Conservation (phyloP, 441 rosid genomes). For the Viola pubescens region DNA sequence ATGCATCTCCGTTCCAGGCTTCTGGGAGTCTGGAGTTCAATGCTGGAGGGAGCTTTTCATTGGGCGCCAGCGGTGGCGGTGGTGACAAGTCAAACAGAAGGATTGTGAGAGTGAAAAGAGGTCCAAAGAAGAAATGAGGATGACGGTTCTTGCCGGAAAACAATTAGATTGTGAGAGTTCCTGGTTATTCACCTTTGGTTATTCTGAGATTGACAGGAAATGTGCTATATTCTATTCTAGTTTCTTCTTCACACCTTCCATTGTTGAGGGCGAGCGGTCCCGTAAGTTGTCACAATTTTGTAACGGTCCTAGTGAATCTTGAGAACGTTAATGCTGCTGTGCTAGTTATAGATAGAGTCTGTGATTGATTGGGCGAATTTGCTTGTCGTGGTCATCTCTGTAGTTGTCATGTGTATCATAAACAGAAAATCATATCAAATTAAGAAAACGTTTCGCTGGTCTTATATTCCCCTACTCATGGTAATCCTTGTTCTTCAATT, state of each 20-base stretch:
- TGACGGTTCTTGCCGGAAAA: neutral
- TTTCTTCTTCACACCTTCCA: slow-evolving; percentile 3
- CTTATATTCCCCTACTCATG: neutral
- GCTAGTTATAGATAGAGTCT: neutral
- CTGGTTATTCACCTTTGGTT: neutral
- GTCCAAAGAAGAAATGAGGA: slow-evolving; percentile 36
- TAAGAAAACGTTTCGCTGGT: slow-evolving; percentile 5
- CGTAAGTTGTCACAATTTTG: slow-evolving; percentile 4
- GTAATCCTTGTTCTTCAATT: neutral
- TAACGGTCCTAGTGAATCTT: slow-evolving; percentile 7
- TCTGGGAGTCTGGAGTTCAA: slow-evolving; percentile 53
- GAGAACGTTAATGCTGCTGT: neutral
- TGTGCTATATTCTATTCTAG: slow-evolving; percentile 1
- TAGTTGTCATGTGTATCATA: slow-evolving; percentile 26
- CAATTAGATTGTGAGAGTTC: neutral
- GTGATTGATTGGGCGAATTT: slow-evolving; percentile 25
- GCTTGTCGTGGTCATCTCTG: slow-evolving; percentile 13
- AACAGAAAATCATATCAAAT: slow-evolving; percentile 18
- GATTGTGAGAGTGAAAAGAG: slow-evolving; percentile 42
- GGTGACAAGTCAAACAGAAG: slow-evolving; percentile 64
- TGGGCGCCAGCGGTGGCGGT: slow-evolving; percentile 70
- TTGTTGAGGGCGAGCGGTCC: neutral
- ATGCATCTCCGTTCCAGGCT: slow-evolving; percentile 53
- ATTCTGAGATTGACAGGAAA: slow-evolving; percentile 5
- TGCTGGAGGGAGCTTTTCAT: slow-evolving; percentile 73